These are phyloP conservation scores for Terana coerulea DNA, from an alignment of 768 basidiomycete genomes.

Conservation along the genomic window DNA sequence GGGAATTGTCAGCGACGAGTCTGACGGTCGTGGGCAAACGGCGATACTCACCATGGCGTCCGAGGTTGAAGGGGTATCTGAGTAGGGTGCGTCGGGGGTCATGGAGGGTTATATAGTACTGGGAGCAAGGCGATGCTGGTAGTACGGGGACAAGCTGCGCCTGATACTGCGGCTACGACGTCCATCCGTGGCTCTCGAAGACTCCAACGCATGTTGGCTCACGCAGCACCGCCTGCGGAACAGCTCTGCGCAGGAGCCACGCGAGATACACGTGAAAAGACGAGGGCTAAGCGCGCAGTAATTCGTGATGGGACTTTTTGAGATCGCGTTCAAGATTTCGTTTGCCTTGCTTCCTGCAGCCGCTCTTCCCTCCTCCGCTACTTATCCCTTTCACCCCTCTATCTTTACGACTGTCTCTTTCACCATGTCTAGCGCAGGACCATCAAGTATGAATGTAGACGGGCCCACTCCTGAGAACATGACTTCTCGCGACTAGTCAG, in stretches of 20 bases:
- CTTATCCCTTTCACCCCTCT: background rate
- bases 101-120: slow-evolving; percentile 2
- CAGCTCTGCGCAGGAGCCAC: background rate
- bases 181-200: background rate
- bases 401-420: slow-evolving; percentile 5
- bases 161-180: background rate
- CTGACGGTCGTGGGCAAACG: background rate
- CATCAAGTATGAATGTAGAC: slow-evolving; percentile 27
- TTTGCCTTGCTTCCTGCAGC: slow-evolving; percentile 1
- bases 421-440: slow-evolving; percentile 25
- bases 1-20: background rate
- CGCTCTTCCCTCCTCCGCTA: background rate
- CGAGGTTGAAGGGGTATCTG: background rate
- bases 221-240: background rate
- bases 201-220: background rate
- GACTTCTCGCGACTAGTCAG: slow-evolving; percentile 90
- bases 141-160: background rate
- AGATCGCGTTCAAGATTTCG: slow-evolving; percentile 11
- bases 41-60: slow-evolving; percentile 7
- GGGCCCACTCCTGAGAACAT: slow-evolving; percentile 29
- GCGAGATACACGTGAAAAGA: background rate
- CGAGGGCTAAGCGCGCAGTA: too few species aligned
- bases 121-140: background rate
- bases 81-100: background rate
- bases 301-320: slow-evolving; percentile 9